Evolutionary conservation across 2,329 filamentous ascomycete genomes (phyloP), one percentile per base, ranked within the genome.

Genomic region (Colletotrichum camelliae): DNA sequence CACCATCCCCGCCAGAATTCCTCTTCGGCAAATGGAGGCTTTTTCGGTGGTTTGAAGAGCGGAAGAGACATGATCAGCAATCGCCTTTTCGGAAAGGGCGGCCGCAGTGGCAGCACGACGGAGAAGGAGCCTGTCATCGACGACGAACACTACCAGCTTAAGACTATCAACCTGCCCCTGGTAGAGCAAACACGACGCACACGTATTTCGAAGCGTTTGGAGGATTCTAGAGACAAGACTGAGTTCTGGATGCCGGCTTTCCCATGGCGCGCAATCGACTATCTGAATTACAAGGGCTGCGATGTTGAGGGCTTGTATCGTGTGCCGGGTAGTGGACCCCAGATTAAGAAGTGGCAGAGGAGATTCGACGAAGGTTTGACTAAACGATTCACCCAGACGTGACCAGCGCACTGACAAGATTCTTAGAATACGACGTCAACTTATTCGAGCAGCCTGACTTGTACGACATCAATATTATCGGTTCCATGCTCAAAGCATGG

Each of bases 171-270:
- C 80, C 88, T 94, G 66, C 95, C 96, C 2, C 87, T 98, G 35
- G 90, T 98, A 31, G 94, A 98, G 83, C 96, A 98, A 85, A 96
- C 96, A 8, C 92, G 96, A n/a, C 88, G 93, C 78, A 98, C 96
- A 0, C 91, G 96, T 77, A 98, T 98, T 82, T 97, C 96, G 9
- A 97, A 96, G 85, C 92, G 94, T 35, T 87, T 98, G 58, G 95
- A 97, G 81, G 92, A 94, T 76, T 98, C 96, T 12, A 92, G 93
- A 77, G 96, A 98, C 82, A 98, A 98, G 88, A 98, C 96, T 1
- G 96, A 98, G 82, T 98, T 97, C 82, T 98, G 96, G 96, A 98
- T 98, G 96, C 96, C 96, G 15, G 95, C 96, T 8, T 93, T 98
- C 74, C 96, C 96, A 1, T 98, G 96, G 94, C 91, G 96, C 77